Percentiles rank a stretch among this genome's conserved stretches.
These are phyloP conservation scores for Colletotrichum sp. DNA, from an alignment of 2,329 filamentous ascomycete species.

Conservation along the genomic window DNA sequence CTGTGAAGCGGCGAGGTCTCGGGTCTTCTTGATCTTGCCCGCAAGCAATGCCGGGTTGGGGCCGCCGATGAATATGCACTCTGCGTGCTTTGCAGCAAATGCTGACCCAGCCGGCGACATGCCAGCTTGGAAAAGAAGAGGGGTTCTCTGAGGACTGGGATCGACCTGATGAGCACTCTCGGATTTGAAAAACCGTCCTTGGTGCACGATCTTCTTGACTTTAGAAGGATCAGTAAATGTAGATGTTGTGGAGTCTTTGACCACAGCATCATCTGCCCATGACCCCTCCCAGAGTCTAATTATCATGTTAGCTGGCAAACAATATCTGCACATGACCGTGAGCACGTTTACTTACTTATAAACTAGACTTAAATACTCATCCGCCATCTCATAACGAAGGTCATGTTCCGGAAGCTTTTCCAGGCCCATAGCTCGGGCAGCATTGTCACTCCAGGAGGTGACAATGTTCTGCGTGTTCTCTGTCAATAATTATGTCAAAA, in stretches of 20 bases:
- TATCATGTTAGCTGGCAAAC: neutral
- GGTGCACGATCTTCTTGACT: slow-evolving; percentile 16
- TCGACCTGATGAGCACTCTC: neutral
- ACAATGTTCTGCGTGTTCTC: neutral
- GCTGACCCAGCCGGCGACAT: slow-evolving; percentile 24
- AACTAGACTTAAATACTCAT: neutral
- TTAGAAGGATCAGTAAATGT: neutral
- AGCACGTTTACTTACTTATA: neutral
- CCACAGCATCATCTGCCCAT: slow-evolving; percentile 9
- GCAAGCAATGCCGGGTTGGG: slow-evolving; percentile 10
- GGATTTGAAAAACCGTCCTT: neutral
- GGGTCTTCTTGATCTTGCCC: neutral
- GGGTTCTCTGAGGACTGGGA: slow-evolving; percentile 11
- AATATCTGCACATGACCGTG: neutral
- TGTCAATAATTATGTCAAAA: neutral
- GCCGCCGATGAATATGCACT: slow-evolving; percentile 26
- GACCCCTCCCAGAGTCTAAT: slow-evolving; percentile 14
- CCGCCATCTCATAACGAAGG: neutral
- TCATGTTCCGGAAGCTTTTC: neutral
- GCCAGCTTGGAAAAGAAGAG: slow-evolving; percentile 27
- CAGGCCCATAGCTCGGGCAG: neutral
- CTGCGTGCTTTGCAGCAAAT: slow-evolving; percentile 27
- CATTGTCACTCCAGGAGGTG: slow-evolving; percentile 6
- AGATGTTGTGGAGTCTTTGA: neutral
- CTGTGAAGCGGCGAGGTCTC: neutral